Percentiles rank a stretch among this genome's conserved stretches.
phyloP scores from a whole-genome alignment of 2,329 filamentous ascomycete genomes.

The Ilyonectria robusta region DNA sequence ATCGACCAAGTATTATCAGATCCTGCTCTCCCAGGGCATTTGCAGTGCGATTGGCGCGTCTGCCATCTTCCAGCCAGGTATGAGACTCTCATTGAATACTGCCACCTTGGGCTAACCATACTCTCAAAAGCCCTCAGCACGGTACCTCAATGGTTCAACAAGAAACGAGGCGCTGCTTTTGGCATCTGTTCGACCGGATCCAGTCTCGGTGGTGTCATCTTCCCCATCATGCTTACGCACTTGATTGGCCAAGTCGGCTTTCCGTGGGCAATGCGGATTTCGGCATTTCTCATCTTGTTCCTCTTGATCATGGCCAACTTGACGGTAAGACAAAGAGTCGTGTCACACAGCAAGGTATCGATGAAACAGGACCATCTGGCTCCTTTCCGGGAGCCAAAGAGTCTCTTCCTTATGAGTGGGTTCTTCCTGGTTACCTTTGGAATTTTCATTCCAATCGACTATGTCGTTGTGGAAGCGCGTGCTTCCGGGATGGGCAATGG shows the following conservation, averaged over 20 bases:
- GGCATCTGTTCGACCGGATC: slow-evolving; percentile 55
- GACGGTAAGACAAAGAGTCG: slow-evolving; percentile 45
- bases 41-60: slow-evolving; percentile 53
- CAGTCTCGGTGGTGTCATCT: slow-evolving; percentile 56
- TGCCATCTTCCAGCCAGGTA: slow-evolving; percentile 52
- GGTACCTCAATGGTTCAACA: slow-evolving; percentile 53
- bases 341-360: slow-evolving; percentile 46
- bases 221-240: slow-evolving; percentile 58
- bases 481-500: slow-evolving; percentile 45
- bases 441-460: slow-evolving; percentile 56
- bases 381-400: slow-evolving; percentile 50
- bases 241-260: slow-evolving; percentile 55
- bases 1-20: slow-evolving; percentile 56
- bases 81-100: background rate
- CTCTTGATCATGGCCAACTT: slow-evolving; percentile 51
- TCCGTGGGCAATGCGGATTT: slow-evolving; percentile 57
- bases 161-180: slow-evolving; percentile 53
- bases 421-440: slow-evolving; percentile 54
- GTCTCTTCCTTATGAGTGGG: slow-evolving; percentile 48
- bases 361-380: slow-evolving; percentile 48
- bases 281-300: slow-evolving; percentile 55
- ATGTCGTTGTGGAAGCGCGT: slow-evolving; percentile 52
- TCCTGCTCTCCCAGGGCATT: slow-evolving; percentile 57
- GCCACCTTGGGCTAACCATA: background rate
- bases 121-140: slow-evolving; percentile 45